Conservation (phyloP, 306 rosid species). For the Glycine tomentella region DNA sequence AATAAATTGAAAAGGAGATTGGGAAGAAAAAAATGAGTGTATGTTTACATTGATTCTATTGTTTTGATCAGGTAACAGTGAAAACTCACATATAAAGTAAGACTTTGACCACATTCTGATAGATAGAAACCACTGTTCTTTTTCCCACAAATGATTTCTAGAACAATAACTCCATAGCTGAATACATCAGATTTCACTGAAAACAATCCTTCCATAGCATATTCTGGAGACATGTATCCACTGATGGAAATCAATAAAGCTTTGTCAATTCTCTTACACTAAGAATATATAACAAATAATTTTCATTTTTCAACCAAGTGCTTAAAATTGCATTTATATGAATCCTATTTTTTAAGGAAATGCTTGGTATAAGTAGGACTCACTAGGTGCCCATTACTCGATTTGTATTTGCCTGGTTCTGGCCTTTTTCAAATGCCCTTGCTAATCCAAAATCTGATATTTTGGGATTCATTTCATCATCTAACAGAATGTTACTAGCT, state of each 20-base stretch:
- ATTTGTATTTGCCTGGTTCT: neutral
- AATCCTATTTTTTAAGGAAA: neutral
- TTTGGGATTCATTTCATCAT: constrained; percentile 10
- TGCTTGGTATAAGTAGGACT: neutral
- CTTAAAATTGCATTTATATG: neutral
- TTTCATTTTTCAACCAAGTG: neutral
- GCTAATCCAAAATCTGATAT: constrained; percentile 23
- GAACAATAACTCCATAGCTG: constrained; percentile 45
- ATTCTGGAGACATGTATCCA: constrained; percentile 23
- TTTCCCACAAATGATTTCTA: constrained; percentile 47
- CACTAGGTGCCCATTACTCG: constrained; percentile 12
- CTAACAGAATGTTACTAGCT: neutral
- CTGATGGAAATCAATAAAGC: neutral
- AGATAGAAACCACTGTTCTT: constrained; percentile 37
- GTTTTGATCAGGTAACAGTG: neutral
- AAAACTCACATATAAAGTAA: constrained; percentile 35
- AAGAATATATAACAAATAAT: neutral
- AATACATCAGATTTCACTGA: constrained; percentile 22
- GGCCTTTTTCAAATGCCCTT: constrained; percentile 11
- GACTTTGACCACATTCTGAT: constrained; percentile 33
- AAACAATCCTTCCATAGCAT: constrained; percentile 27
- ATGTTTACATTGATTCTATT: neutral
- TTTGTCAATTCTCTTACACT: neutral
- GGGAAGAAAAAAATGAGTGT: neutral
- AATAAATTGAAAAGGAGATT: neutral